Conservation (phyloP, 306 rosid species). For the Canavalia gladiata region DNA sequence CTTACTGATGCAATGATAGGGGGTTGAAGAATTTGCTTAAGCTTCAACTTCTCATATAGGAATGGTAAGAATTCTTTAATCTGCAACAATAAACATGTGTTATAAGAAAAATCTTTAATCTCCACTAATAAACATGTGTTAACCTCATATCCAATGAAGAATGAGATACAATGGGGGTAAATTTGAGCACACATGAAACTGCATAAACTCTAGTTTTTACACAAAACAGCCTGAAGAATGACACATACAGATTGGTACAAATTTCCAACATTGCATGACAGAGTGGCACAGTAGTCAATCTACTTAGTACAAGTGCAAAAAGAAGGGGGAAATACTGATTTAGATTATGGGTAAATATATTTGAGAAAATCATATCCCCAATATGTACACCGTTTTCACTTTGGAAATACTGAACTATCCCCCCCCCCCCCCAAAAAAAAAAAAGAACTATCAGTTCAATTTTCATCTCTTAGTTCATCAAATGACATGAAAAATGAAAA, state of each 20-base stretch:
- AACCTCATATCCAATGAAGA: slow-evolving; percentile 31
- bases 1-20: slow-evolving; percentile 98
- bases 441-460: not conserved
- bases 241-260: not conserved
- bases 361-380: slow-evolving; percentile 15
- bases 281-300: slow-evolving; percentile 12
- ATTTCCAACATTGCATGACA: slow-evolving; percentile 14
- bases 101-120: slow-evolving; percentile 49
- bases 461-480: slow-evolving; percentile 31
- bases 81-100: slow-evolving; percentile 63
- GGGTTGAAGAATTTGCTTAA: slow-evolving; percentile 92
- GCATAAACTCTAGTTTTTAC: not conserved
- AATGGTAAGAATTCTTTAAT: slow-evolving; percentile 50
- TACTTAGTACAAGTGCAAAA: not conserved
- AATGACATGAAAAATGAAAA: not conserved
- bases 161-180: not conserved
- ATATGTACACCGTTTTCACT: not conserved
- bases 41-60: slow-evolving; percentile 84
- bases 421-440: not conserved
- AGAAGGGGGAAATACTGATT: not conserved
- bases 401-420: slow-evolving; percentile 3
- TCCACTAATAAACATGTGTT: slow-evolving; percentile 57
- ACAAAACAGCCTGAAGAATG: not conserved
- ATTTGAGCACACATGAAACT: not conserved
- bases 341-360: not conserved